Conservation (phyloP, 371 early-diverging fungal species). For the Basidiobolus heterosporus region DNA sequence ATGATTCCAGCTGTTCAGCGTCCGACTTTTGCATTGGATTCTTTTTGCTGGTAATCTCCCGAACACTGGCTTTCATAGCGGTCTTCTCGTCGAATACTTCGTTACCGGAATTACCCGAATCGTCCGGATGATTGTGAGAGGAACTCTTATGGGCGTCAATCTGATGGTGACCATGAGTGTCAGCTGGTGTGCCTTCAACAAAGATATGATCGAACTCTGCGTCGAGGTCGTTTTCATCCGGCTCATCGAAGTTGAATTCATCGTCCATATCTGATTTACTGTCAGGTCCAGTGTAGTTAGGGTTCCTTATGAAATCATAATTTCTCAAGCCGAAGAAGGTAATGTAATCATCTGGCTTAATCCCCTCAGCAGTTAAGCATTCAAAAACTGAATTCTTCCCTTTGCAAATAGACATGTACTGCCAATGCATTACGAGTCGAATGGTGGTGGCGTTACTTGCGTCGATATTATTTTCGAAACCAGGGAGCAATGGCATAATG, state of each 20-base stretch:
- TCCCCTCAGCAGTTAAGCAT: constrained; percentile 27
- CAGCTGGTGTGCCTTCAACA: neutral
- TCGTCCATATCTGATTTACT: constrained; percentile 4
- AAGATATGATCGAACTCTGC: neutral
- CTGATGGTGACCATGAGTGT: neutral
- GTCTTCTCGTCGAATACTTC: no score
- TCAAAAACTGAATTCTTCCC: constrained; percentile 42
- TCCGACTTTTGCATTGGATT: no score
- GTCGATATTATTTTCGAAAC: constrained; percentile 69
- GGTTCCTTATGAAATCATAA: constrained; percentile 28
- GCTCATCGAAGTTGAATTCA: neutral
- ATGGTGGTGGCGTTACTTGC: constrained; percentile 42
- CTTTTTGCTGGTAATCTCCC: no score
- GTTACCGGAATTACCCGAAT: neutral
- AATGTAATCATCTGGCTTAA: constrained; percentile 45
- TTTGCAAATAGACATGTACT: constrained; percentile 55
- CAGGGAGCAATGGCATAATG: constrained; percentile 83
- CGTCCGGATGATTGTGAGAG: neutral
- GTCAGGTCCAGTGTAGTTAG: constrained; percentile 10
- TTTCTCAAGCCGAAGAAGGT: constrained; percentile 51
- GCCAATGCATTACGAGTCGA: constrained; percentile 52
- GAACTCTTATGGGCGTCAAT: neutral
- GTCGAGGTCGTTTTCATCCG: neutral
- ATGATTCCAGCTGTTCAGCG: no score
- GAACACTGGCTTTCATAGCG: no score